Conservation (phyloP, 2,329 filamentous ascomycete species). For the Aquanectria penicillioides region DNA sequence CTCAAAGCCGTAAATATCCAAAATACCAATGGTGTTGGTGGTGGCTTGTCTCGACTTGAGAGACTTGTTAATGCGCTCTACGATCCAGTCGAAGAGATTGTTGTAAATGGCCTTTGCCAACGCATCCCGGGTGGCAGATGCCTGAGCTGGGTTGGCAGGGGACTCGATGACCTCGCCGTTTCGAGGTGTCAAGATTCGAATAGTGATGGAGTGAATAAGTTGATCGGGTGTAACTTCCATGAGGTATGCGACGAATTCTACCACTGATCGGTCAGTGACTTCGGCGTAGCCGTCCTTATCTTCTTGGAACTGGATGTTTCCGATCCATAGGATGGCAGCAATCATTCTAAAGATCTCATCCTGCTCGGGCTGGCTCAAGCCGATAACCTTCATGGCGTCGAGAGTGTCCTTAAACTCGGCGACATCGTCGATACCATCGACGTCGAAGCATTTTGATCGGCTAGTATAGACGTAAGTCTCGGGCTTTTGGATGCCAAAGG, state of each 20-base stretch:
- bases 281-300: constrained; percentile 89
- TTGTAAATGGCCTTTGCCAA: constrained; percentile 95
- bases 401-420: constrained; percentile 91
- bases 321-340: constrained; percentile 90
- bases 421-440: constrained; percentile 91
- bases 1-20: constrained; percentile 99
- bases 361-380: constrained; percentile 86
- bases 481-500: constrained; percentile 90
- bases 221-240: constrained; percentile 85
- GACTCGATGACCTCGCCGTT: constrained; percentile 75
- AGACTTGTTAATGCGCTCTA: constrained; percentile 89
- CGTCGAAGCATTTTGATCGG: constrained; percentile 92
- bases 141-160: constrained; percentile 88
- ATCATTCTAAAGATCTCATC: constrained; percentile 98
- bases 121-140: constrained; percentile 86
- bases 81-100: constrained; percentile 99
- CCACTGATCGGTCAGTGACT: constrained; percentile 87
- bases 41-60: constrained; percentile 80
- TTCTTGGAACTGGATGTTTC: constrained; percentile 91
- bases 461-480: constrained; percentile 95
- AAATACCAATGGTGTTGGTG: constrained; percentile 89
- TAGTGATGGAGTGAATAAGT: constrained; percentile 87
- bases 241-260: constrained; percentile 94
- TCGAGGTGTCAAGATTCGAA: constrained; percentile 80
- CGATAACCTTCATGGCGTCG: constrained; percentile 95